phyloP scores from a whole-genome alignment of 23 red algal species.

The Gracilaria gracilis region DNA sequence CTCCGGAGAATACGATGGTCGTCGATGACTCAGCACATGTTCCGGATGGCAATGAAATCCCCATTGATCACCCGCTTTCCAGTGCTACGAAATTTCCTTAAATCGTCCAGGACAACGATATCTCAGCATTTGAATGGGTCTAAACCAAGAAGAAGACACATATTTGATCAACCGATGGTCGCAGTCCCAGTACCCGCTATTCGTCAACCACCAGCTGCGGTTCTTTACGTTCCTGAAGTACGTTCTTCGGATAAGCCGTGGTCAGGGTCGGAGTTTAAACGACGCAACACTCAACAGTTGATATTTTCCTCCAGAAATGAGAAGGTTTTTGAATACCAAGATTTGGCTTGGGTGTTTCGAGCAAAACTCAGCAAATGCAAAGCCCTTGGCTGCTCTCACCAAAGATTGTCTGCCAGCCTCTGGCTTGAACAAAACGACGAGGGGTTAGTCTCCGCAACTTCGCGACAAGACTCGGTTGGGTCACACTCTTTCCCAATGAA shows the following conservation, averaged over 20 bases:
- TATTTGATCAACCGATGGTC: conserved; percentile 16
- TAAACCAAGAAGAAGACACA: neutral
- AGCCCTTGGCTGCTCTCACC: neutral
- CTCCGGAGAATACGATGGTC: conserved; percentile 25
- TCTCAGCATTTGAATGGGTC: conserved; percentile 28
- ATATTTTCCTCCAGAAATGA: neutral
- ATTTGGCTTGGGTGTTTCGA: conserved; percentile 12
- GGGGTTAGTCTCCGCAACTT: neutral
- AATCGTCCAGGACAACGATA: conserved; percentile 11
- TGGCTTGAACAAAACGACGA: conserved; percentile 37
- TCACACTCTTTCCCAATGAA: conserved; percentile 21
- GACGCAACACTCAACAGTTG: neutral
- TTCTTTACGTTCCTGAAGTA: neutral
- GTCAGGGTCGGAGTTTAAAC: neutral
- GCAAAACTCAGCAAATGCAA: neutral
- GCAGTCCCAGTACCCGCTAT: neutral
- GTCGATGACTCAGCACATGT: neutral
- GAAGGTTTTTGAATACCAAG: conserved; percentile 24
- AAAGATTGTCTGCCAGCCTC: conserved; percentile 18
- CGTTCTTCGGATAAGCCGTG: neutral
- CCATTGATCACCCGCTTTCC: conserved; percentile 4
- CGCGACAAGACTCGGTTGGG: neutral
- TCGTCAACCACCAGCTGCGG: conserved; percentile 5
- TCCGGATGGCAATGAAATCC: conserved; percentile 7
- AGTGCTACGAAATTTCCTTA: neutral